Percentiles rank a stretch among this genome's conserved stretches.
Evolutionary conservation across 768 basidiomycete genomes (phyloP).

Genomic region (Amanita rubescens): DNA sequence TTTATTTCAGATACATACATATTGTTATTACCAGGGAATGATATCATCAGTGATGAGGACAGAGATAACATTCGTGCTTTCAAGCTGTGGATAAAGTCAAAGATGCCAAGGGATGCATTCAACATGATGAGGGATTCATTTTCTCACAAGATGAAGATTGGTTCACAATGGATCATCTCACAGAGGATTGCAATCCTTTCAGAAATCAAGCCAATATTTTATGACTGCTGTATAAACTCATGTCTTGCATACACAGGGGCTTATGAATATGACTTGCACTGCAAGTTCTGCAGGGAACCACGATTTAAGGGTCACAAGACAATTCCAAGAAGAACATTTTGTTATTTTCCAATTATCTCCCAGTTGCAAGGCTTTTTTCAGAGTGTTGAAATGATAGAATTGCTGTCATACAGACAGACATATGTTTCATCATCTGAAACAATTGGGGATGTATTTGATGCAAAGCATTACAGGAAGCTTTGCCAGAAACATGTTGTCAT

Average conservation of each 20-base stretch:
- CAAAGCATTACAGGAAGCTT: constrained; percentile 20
- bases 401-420: constrained; percentile 17
- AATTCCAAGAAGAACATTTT: constrained; percentile 16
- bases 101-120: constrained; percentile 12
- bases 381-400: constrained; percentile 6
- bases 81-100: constrained; percentile 10
- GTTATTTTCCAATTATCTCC: constrained; percentile 26
- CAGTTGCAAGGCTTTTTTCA: constrained; percentile 18
- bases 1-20: neutral
- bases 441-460: constrained; percentile 29
- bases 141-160: constrained; percentile 12
- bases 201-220: constrained; percentile 16
- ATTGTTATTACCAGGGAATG: constrained; percentile 4
- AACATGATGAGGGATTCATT: constrained; percentile 13
- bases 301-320: constrained; percentile 13
- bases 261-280: constrained; percentile 12
- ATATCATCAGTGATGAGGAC: constrained; percentile 4
- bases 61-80: constrained; percentile 11
- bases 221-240: constrained; percentile 26
- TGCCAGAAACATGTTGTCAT: constrained; percentile 15
- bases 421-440: constrained; percentile 10
- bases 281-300: constrained; percentile 22
- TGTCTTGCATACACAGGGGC: constrained; percentile 23
- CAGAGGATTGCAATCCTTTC: constrained; percentile 11
- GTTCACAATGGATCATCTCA: constrained; percentile 13